Percentiles rank a stretch among this genome's conserved stretches.
phyloP scores from a whole-genome alignment of 192 early-diverging fungal species.

The Backusella psychrophila region DNA sequence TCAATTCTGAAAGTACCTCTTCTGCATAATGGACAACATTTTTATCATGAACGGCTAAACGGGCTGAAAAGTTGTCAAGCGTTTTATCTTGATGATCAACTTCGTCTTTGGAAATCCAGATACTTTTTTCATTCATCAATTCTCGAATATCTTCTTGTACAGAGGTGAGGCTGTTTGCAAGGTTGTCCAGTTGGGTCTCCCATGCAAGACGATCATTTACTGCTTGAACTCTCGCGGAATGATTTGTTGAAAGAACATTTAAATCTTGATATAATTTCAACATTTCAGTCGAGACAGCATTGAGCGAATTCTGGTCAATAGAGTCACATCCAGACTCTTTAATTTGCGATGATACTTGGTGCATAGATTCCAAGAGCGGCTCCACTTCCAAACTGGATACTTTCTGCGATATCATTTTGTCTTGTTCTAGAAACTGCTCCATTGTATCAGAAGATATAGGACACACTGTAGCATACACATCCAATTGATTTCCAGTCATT shows the following conservation, averaged over 20 bases:
- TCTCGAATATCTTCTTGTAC: slow-evolving; percentile 11
- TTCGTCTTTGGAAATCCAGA: slow-evolving; percentile 14
- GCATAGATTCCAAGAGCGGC: not conserved
- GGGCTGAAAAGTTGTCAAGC: not conserved
- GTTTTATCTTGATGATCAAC: slow-evolving; percentile 1
- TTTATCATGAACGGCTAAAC: not conserved
- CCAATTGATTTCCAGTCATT: not conserved
- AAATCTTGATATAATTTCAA: not conserved
- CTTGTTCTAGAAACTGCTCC: not conserved
- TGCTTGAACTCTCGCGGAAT: not conserved
- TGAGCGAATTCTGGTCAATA: not conserved
- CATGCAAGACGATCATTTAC: not conserved
- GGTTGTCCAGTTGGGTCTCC: not conserved
- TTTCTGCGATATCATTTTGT: not conserved
- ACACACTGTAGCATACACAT: not conserved
- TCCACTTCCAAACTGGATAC: not conserved
- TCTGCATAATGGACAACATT: not conserved
- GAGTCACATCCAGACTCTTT: not conserved
- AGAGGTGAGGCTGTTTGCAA: not conserved
- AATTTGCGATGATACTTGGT: not conserved
- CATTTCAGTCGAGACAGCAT: not conserved
- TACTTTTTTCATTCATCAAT: slow-evolving; percentile 17
- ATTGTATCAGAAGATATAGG: not conserved
- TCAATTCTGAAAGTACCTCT: not conserved
- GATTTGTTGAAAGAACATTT: not conserved